Evolutionary conservation across 192 early-diverging fungal genomes (phyloP).

Genomic region (Backusella psychrophila): DNA sequence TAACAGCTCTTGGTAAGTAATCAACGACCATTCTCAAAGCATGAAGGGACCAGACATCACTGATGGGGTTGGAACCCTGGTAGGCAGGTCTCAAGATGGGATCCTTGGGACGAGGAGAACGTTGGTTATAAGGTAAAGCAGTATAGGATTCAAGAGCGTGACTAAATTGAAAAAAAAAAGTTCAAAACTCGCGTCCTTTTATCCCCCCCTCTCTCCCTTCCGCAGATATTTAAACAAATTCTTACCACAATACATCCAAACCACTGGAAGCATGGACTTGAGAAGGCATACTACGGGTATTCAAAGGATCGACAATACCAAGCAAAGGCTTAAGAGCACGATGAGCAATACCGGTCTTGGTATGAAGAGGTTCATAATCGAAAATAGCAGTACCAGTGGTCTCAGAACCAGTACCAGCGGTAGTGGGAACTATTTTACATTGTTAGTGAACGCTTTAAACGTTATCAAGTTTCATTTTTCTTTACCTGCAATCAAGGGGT

Average conservation of each 20-base stretch:
- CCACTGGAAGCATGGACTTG: constrained; percentile 85
- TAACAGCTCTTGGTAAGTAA: constrained; percentile 73
- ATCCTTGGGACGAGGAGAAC: constrained; percentile 75
- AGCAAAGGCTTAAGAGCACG: constrained; percentile 81
- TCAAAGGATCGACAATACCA: constrained; percentile 86
- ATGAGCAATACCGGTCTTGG: constrained; percentile 90
- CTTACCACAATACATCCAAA: constrained; percentile 76
- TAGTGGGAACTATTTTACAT: constrained; percentile 36
- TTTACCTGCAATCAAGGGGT: constrained; percentile 75
- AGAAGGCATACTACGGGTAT: constrained; percentile 82
- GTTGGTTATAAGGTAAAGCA: constrained; percentile 78
- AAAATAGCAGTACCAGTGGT: constrained; percentile 95
- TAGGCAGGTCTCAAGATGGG: constrained; percentile 86
- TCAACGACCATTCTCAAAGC: constrained; percentile 79
- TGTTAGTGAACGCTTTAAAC: neutral
- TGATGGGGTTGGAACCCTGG: constrained; percentile 92
- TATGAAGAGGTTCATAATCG: constrained; percentile 76
- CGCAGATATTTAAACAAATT: neutral
- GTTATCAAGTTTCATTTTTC: neutral
- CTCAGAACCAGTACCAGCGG: constrained; percentile 77
- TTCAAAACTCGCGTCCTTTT: neutral
- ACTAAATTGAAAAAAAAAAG: constrained; percentile 29
- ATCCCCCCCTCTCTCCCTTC: neutral
- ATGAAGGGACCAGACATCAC: constrained; percentile 85
- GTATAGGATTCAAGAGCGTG: constrained; percentile 93